phyloP scores from a whole-genome alignment of 139 green algal species.

The Auxenochlorella pyrenoidosa region DNA sequence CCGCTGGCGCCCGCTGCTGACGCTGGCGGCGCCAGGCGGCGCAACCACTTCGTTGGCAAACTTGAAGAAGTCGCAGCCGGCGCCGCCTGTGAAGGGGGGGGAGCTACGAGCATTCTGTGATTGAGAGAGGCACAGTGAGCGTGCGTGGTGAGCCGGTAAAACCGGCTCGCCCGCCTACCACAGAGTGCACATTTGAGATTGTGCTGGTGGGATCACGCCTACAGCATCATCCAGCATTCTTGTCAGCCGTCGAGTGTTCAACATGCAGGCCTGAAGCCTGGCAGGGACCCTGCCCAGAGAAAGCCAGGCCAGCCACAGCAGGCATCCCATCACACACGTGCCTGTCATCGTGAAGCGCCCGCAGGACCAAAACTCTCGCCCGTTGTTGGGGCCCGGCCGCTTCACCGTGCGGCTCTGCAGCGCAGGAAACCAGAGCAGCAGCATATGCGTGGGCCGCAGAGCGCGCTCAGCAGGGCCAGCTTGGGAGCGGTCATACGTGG shows the following conservation, averaged over 20 bases:
- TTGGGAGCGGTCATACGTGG: too few species aligned
- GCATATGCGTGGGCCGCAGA: not conserved
- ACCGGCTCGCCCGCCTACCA: too few species aligned
- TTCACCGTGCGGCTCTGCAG: constrained; percentile 28
- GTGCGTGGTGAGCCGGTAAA: not conserved
- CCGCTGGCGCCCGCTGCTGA: not conserved
- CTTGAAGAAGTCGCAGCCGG: constrained; percentile 36
- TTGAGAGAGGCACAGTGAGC: too few species aligned
- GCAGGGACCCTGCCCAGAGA: too few species aligned
- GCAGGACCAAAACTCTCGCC: constrained; percentile 18
- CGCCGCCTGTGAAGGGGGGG: not conserved
- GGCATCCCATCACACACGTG: too few species aligned
- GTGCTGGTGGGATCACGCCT: too few species aligned
- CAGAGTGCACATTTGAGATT: too few species aligned
- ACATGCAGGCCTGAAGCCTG: not conserved
- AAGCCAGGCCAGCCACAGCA: too few species aligned
- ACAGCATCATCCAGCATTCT: too few species aligned
- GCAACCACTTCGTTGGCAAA: not conserved
- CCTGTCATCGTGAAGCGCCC: not conserved
- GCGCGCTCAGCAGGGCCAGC: too few species aligned
- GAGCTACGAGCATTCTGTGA: not conserved
- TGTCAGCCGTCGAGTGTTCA: too few species aligned
- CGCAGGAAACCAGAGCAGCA: not conserved
- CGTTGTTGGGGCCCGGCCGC: constrained; percentile 31
- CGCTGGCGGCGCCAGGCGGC: not conserved